Percentiles rank a stretch among this genome's conserved stretches.
These are phyloP conservation scores for Phyllosticta citrichinensis DNA, from an alignment of 2,329 filamentous ascomycete species.

Conservation along the genomic window DNA sequence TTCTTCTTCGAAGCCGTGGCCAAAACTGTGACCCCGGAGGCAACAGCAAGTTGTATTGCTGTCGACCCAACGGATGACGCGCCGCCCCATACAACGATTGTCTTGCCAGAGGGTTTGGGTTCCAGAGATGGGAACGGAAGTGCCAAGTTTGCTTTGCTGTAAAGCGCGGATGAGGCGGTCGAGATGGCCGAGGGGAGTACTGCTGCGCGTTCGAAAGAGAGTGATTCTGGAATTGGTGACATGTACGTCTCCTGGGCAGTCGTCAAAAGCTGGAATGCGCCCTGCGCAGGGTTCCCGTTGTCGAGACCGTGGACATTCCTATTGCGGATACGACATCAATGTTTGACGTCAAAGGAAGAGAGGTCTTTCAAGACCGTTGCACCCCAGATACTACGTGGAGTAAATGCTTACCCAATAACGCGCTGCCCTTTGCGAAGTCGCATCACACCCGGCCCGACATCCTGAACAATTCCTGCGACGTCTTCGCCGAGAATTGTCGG, in stretches of 20 bases:
- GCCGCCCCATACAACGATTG: constrained; percentile 43
- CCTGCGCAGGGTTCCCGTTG: constrained; percentile 16
- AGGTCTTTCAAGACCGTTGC: background rate
- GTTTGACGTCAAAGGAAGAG: background rate
- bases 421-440: constrained; percentile 27
- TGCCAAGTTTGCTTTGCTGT: background rate
- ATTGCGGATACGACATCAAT: background rate
- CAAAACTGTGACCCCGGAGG: constrained; percentile 38
- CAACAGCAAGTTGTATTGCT: constrained; percentile 37
- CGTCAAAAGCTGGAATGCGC: constrained; percentile 23
- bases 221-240: constrained; percentile 6
- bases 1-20: constrained; percentile 35
- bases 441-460: constrained; percentile 24
- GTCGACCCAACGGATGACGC: constrained; percentile 37
- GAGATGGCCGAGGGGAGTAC: constrained; percentile 10
- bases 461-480: constrained; percentile 27
- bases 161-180: constrained; percentile 8
- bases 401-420: constrained; percentile 19
- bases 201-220: constrained; percentile 1
- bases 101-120: constrained; percentile 15
- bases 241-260: background rate
- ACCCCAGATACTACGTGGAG: background rate
- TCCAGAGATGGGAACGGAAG: background rate
- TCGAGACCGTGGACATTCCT: constrained; percentile 13
- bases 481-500: constrained; percentile 28